Conservation (phyloP, 331 rosid species). For the Quercus tomentella region DNA sequence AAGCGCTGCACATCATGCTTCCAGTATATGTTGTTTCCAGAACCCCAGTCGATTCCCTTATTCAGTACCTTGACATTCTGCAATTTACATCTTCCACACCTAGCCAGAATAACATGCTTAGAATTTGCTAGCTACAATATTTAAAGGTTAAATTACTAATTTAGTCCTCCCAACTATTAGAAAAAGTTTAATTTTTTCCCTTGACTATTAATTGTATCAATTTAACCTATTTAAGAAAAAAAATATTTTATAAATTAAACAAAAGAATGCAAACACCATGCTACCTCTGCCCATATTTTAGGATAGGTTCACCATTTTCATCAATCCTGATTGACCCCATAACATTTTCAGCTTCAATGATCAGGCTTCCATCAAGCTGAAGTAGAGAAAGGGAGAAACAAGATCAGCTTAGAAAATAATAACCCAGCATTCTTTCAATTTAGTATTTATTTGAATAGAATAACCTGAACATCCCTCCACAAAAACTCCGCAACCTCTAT, state of each 20-base stretch:
- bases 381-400: constrained; percentile 21
- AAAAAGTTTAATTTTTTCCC: neutral
- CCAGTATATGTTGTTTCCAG: constrained; percentile 68
- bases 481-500: constrained; percentile 87
- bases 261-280: neutral
- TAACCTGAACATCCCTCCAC: constrained; percentile 93
- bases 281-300: constrained; percentile 84
- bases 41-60: constrained; percentile 80
- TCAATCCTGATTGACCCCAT: constrained; percentile 65
- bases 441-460: constrained; percentile 16
- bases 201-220: no score
- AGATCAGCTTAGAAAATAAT: constrained; percentile 29
- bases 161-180: neutral
- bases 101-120: constrained; percentile 30
- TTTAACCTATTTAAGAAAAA: neutral
- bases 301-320: constrained; percentile 56
- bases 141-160: neutral
- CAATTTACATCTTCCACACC: constrained; percentile 94
- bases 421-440: neutral
- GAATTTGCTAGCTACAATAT: neutral
- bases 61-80: constrained; percentile 76
- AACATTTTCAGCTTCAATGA: constrained; percentile 53
- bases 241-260: neutral
- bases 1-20: constrained; percentile 67
- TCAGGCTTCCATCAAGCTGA: constrained; percentile 88